Evolutionary conservation across 2,329 filamentous ascomycete species (phyloP).

Genomic region (Aureobasidium lini): DNA sequence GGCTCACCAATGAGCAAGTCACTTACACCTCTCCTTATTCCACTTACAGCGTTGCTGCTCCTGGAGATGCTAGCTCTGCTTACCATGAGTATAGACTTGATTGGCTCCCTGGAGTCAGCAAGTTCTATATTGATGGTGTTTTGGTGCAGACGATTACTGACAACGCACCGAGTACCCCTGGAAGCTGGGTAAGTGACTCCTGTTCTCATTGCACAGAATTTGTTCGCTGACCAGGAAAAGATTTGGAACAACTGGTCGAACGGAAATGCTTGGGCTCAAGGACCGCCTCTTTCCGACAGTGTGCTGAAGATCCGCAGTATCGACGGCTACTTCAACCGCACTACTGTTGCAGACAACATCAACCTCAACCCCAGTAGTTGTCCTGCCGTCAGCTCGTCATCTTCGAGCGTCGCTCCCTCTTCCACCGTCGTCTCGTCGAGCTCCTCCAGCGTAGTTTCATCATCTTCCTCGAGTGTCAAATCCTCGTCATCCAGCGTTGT

Average conservation of each 20-base stretch:
- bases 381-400: background rate
- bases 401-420: background rate
- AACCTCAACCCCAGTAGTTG: background rate
- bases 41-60: conserved; percentile 56
- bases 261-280: conserved; percentile 66
- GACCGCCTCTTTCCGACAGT: conserved; percentile 58
- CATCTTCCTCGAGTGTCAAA: background rate
- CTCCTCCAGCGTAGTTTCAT: background rate
- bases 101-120: conserved; percentile 54
- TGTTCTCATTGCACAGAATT: conserved; percentile 28
- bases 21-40: conserved; percentile 52
- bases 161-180: conserved; percentile 46
- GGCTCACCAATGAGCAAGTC: conserved; percentile 53
- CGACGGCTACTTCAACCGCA: conserved; percentile 52
- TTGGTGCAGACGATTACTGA: conserved; percentile 48
- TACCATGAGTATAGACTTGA: conserved; percentile 81
- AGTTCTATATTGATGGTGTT: conserved; percentile 61
- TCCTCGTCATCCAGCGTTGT: background rate
- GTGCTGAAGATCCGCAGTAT: conserved; percentile 59
- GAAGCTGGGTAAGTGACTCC: conserved; percentile 65
- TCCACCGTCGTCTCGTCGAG: background rate
- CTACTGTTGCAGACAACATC: background rate
- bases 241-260: conserved; percentile 66
- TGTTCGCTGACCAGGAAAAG: conserved; percentile 27
- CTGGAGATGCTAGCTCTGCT: conserved; percentile 53